These are phyloP conservation scores for Colletotrichum camelliae DNA, from an alignment of 2,329 filamentous ascomycete species.

Conservation along the genomic window DNA sequence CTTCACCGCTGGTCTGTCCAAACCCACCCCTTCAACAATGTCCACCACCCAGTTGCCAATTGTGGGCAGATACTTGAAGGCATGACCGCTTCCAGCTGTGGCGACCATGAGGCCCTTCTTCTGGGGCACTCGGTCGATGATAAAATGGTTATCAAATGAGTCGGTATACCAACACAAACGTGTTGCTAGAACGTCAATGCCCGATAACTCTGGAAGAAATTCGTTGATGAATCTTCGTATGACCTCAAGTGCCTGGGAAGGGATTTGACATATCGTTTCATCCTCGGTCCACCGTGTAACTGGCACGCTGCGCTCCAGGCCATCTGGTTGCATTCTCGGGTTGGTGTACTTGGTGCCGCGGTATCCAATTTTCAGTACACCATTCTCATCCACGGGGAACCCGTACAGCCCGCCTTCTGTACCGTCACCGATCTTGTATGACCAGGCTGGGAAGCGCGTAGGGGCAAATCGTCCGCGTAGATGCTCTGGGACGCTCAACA, in stretches of 20 bases:
- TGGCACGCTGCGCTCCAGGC: conserved; percentile 42
- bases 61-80: conserved; percentile 65
- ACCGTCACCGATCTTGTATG: conserved; percentile 37
- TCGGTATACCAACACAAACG: conserved; percentile 64
- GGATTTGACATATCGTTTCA: conserved; percentile 28
- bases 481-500: conserved; percentile 46
- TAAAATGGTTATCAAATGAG: conserved; percentile 57
- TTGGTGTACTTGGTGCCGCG: conserved; percentile 57
- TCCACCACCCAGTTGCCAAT: conserved; percentile 60
- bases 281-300: conserved; percentile 40
- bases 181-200: conserved; percentile 38
- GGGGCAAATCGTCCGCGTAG: conserved; percentile 46
- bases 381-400: conserved; percentile 47
- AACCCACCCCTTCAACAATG: conserved; percentile 43
- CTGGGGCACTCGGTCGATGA: conserved; percentile 47
- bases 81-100: conserved; percentile 66
- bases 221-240: conserved; percentile 39
- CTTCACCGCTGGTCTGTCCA: conserved; percentile 29
- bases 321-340: conserved; percentile 39
- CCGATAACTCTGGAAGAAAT: conserved; percentile 48
- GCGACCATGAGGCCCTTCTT: conserved; percentile 54
- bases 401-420: conserved; percentile 50
- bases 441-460: conserved; percentile 50
- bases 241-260: conserved; percentile 30
- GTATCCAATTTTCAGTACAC: conserved; percentile 55